phyloP scores from a whole-genome alignment of 176 grass and related monocot genomes.

The Elymus sibiricus region DNA sequence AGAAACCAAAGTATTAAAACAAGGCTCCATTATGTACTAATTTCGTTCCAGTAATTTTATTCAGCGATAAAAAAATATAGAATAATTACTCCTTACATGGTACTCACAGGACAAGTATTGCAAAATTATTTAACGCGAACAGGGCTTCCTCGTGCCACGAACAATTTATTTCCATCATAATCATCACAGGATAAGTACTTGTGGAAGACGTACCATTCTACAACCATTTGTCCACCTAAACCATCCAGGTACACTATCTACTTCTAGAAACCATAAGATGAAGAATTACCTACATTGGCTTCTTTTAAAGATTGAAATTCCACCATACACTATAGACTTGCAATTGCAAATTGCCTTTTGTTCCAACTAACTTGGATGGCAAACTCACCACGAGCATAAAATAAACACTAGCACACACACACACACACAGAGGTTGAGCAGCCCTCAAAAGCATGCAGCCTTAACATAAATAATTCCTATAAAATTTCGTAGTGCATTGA shows the following conservation, averaged over 20 bases:
- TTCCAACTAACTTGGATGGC: neutral
- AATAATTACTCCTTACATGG: neutral
- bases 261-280: neutral
- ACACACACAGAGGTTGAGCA: neutral
- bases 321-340: neutral
- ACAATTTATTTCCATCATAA: conserved; percentile 12
- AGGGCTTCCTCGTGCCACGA: neutral
- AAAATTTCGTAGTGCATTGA: neutral
- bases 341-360: neutral
- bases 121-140: neutral
- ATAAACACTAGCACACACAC: neutral
- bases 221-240: neutral
- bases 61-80: neutral
- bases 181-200: neutral
- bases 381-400: neutral
- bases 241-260: neutral
- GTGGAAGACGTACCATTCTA: neutral
- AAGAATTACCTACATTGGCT: neutral
- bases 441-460: neutral
- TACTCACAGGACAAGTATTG: neutral
- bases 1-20: neutral
- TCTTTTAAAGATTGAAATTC: neutral
- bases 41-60: neutral
- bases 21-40: neutral
- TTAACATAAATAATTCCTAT: neutral